Conservation (phyloP, 371 early-diverging fungal genomes). For the Paraphysoderma sedebokerense region DNA sequence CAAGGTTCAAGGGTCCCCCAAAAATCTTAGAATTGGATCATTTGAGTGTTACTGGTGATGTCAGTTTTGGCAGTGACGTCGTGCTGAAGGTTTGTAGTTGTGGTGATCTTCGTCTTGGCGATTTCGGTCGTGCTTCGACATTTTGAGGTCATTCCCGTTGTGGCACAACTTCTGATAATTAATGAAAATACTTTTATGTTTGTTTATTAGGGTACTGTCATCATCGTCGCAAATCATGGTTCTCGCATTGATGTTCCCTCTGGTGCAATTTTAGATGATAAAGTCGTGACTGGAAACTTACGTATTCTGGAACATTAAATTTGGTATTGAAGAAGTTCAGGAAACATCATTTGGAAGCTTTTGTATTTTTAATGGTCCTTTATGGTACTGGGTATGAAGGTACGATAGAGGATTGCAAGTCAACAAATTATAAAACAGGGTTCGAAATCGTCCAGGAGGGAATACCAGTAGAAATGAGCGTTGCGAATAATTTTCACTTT, state of each 20-base stretch:
- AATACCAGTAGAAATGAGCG: too few relatives aligned
- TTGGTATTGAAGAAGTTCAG: too few relatives aligned
- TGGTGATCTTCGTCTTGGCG: background rate
- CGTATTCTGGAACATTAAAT: conserved; percentile 25
- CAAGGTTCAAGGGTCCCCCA: conserved; percentile 85
- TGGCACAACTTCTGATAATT: background rate
- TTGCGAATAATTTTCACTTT: too few relatives aligned
- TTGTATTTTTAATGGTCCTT: too few relatives aligned
- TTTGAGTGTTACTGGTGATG: conserved; percentile 96
- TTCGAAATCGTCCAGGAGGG: too few relatives aligned
- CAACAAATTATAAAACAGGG: too few relatives aligned
- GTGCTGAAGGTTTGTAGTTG: conserved; percentile 21
- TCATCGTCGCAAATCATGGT: conserved; percentile 96
- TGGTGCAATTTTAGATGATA: conserved; percentile 93
- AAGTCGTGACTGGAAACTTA: conserved; percentile 94
- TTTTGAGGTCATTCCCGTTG: too few relatives aligned
- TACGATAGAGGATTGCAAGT: too few relatives aligned
- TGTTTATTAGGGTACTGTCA: conserved; percentile 86
- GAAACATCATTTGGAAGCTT: too few relatives aligned
- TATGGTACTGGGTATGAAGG: too few relatives aligned
- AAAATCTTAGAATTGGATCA: conserved; percentile 97
- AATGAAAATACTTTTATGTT: too few relatives aligned
- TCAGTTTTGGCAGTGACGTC: conserved; percentile 90
- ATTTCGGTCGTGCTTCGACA: conserved; percentile 4
- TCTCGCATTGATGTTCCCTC: conserved; percentile 95